These are phyloP conservation scores for Wickerhamiella sorbophila DNA, from an alignment of 805 yeast genomes.

Conservation along the genomic window DNA sequence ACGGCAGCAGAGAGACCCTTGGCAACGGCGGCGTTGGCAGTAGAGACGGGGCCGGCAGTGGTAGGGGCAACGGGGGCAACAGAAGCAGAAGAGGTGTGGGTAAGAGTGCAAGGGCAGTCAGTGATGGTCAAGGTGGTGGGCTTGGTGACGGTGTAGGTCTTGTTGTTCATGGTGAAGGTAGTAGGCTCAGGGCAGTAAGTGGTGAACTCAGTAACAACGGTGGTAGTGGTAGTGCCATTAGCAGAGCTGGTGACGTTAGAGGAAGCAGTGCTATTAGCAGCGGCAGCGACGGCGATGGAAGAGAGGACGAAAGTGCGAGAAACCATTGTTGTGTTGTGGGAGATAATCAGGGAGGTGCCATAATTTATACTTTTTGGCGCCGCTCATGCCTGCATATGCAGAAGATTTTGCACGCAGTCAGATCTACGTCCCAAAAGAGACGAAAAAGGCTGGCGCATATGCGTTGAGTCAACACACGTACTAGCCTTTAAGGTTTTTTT, in stretches of 20 bases:
- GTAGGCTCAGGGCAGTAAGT: conserved; percentile 21
- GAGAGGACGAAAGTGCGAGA: conserved; percentile 26
- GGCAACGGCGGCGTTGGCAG: conserved; percentile 10
- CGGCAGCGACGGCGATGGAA: conserved; percentile 42
- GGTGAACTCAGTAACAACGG: conserved; percentile 15
- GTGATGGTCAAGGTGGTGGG: conserved; percentile 64
- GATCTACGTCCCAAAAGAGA: too few species aligned
- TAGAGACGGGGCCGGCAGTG: conserved; percentile 22
- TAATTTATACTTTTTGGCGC: conserved; percentile 1
- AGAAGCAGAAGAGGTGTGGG: conserved; percentile 4
- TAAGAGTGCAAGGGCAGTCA: conserved; percentile 9
- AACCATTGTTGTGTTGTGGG: neutral
- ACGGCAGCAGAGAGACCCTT: conserved; percentile 9
- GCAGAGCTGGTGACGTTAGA: conserved; percentile 5
- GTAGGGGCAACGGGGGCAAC: conserved; percentile 1
- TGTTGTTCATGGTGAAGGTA: conserved; percentile 42
- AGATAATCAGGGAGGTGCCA: neutral
- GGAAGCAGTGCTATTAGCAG: conserved; percentile 15
- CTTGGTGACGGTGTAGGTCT: conserved; percentile 52
- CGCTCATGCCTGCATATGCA: conserved; percentile 1
- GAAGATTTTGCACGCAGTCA: too few species aligned
- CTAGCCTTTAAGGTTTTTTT: neutral
- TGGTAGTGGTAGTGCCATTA: conserved; percentile 9
- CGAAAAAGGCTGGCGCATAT: neutral
- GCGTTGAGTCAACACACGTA: neutral